phyloP scores from a whole-genome alignment of 768 basidiomycete species.

The Mycena vulgaris region DNA sequence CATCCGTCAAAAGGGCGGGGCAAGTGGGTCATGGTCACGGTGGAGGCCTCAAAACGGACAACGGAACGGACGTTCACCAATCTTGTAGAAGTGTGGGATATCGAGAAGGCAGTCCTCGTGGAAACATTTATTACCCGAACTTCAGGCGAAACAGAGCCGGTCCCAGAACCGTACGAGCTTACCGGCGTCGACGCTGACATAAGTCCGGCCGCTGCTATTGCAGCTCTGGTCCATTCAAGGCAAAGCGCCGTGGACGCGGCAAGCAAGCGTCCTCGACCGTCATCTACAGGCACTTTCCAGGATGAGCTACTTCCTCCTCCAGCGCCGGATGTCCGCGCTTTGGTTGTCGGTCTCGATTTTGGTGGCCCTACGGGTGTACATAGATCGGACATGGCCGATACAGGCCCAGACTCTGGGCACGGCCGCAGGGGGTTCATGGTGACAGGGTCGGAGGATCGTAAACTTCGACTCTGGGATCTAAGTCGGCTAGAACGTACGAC shows the following conservation, averaged over 20 bases:
- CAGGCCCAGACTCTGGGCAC: slow-evolving; percentile 56
- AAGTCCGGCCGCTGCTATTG: slow-evolving; percentile 82
- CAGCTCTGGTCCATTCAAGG: slow-evolving; percentile 82
- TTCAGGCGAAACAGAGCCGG: slow-evolving; percentile 60
- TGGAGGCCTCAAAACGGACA: slow-evolving; percentile 67
- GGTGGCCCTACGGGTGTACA: slow-evolving; percentile 75
- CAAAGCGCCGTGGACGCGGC: slow-evolving; percentile 56
- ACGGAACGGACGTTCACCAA: slow-evolving; percentile 61
- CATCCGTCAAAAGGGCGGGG: slow-evolving; percentile 93
- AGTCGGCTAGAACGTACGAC: slow-evolving; percentile 79
- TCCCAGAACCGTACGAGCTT: slow-evolving; percentile 68
- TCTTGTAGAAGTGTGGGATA: slow-evolving; percentile 93
- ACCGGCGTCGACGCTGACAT: slow-evolving; percentile 70
- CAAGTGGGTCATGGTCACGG: slow-evolving; percentile 90
- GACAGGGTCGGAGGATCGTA: slow-evolving; percentile 92
- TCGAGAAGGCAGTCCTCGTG: slow-evolving; percentile 84
- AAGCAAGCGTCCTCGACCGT: slow-evolving; percentile 47
- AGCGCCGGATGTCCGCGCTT: slow-evolving; percentile 76
- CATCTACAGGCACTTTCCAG: slow-evolving; percentile 53
- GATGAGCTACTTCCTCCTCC: slow-evolving; percentile 61
- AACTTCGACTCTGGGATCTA: slow-evolving; percentile 91
- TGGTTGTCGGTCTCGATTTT: slow-evolving; percentile 84
- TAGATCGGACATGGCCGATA: slow-evolving; percentile 65
- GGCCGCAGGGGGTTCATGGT: slow-evolving; percentile 80
- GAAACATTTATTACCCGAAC: slow-evolving; percentile 82